These are phyloP conservation scores for Cutaneotrichosporon curvatum DNA, from an alignment of 1,284 basidiomycete genomes.

Conservation along the genomic window DNA sequence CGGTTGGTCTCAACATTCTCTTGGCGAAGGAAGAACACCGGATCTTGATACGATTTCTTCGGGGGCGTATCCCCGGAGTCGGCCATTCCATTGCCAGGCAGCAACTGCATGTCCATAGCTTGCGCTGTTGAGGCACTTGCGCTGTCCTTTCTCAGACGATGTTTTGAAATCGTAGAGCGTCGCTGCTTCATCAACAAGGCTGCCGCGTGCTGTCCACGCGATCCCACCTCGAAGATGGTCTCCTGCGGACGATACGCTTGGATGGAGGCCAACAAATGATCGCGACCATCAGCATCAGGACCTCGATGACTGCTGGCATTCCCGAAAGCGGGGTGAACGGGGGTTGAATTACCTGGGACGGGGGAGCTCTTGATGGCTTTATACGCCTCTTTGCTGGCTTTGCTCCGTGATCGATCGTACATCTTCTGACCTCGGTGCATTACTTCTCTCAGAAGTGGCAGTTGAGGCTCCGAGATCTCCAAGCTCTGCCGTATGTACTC, in stretches of 20 bases:
- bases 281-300: conserved; percentile 1
- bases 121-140: too few relatives aligned
- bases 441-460: conserved; percentile 70
- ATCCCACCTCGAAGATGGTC: conserved; percentile 87
- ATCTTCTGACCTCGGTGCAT: conserved; percentile 84
- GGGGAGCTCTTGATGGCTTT: conserved; percentile 3
- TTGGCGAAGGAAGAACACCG: conserved; percentile 85
- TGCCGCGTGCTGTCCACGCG: conserved; percentile 60
- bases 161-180: conserved; percentile 40
- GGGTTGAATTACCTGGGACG: background rate
- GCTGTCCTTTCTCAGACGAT: too few relatives aligned
- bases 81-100: too few relatives aligned
- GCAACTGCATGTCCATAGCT: too few relatives aligned
- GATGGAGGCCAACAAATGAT: conserved; percentile 60
- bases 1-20: conserved; percentile 75
- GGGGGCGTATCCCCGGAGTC: too few relatives aligned
- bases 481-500: conserved; percentile 71
- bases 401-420: conserved; percentile 89
- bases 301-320: background rate
- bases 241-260: conserved; percentile 78
- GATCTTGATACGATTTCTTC: conserved; percentile 60
- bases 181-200: conserved; percentile 81
- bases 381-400: conserved; percentile 79
- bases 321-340: conserved; percentile 7
- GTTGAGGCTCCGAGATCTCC: conserved; percentile 56